Conservation (phyloP, 2,329 filamentous ascomycete species). For the Coniosporium tulheliwenetii region DNA sequence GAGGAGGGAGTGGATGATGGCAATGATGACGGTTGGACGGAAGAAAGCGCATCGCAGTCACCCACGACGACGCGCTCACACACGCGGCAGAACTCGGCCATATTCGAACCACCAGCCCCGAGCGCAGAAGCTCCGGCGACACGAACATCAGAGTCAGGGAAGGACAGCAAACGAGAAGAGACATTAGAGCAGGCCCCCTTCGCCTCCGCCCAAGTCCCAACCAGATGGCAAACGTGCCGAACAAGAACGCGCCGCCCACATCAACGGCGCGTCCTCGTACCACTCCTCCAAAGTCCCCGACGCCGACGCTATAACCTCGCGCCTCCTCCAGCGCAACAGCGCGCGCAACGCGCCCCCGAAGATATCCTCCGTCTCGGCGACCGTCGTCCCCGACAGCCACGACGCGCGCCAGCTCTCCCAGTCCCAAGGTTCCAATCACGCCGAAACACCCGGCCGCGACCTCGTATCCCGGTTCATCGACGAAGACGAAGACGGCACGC, state of each 20-base stretch:
- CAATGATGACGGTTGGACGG: constrained; percentile 20
- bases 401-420: constrained; percentile 18
- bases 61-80: constrained; percentile 19
- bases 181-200: neutral
- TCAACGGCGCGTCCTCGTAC: constrained; percentile 16
- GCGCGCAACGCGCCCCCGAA: constrained; percentile 47
- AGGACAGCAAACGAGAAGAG: no score
- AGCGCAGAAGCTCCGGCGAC: neutral
- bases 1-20: constrained; percentile 18
- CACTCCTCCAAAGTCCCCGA: constrained; percentile 27
- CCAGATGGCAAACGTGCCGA: neutral
- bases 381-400: constrained; percentile 25
- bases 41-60: constrained; percentile 18
- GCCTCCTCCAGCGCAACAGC: constrained; percentile 48
- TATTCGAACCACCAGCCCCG: constrained; percentile 2
- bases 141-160: no score
- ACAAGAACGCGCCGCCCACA: neutral
- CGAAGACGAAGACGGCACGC: constrained; percentile 21
- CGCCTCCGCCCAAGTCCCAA: neutral
- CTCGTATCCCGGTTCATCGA: constrained; percentile 30
- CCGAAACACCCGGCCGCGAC: constrained; percentile 21
- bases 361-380: constrained; percentile 46
- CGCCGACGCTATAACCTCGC: constrained; percentile 51
- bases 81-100: constrained; percentile 17
- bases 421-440: constrained; percentile 20